Evolutionary conservation across 768 basidiomycete genomes (phyloP).

Genomic region (Podaxis sp.): DNA sequence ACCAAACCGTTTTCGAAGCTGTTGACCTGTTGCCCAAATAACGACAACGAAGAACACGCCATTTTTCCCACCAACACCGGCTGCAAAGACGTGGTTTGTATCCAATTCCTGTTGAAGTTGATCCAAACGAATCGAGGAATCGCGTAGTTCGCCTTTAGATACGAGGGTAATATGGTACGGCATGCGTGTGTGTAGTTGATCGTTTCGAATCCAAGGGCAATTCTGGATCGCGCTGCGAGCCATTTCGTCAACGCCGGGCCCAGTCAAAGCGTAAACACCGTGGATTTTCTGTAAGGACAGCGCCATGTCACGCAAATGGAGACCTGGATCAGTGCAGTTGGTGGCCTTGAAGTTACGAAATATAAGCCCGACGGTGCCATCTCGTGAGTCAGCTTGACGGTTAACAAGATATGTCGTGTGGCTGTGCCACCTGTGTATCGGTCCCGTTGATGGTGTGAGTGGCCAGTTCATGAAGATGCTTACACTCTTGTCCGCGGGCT

Average conservation of each 20-base stretch:
- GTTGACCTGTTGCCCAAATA: slow-evolving; percentile 55
- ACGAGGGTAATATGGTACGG: slow-evolving; percentile 40
- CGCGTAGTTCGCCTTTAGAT: slow-evolving; percentile 37
- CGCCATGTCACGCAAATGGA: neutral
- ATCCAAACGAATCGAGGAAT: slow-evolving; percentile 16
- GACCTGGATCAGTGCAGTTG: neutral
- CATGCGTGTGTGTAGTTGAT: neutral
- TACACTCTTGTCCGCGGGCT: slow-evolving; percentile 38
- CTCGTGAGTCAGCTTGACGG: neutral
- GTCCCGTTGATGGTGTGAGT: neutral
- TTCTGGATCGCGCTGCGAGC: neutral
- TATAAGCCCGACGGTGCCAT: neutral
- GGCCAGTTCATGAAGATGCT: slow-evolving; percentile 12
- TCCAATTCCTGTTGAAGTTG: slow-evolving; percentile 22
- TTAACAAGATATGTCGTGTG: neutral
- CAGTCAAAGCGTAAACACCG: neutral
- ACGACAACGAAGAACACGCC: slow-evolving; percentile 46
- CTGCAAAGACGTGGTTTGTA: slow-evolving; percentile 29
- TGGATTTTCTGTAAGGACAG: neutral
- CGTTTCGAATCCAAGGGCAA: neutral
- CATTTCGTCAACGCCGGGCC: neutral
- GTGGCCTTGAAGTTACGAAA: neutral
- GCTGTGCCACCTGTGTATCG: neutral
- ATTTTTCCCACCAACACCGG: slow-evolving; percentile 36
- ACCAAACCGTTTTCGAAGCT: slow-evolving; percentile 45